Base-by-base conservation (phyloP, 345 rosid species). In the Syzygium aromaticum region DNA sequence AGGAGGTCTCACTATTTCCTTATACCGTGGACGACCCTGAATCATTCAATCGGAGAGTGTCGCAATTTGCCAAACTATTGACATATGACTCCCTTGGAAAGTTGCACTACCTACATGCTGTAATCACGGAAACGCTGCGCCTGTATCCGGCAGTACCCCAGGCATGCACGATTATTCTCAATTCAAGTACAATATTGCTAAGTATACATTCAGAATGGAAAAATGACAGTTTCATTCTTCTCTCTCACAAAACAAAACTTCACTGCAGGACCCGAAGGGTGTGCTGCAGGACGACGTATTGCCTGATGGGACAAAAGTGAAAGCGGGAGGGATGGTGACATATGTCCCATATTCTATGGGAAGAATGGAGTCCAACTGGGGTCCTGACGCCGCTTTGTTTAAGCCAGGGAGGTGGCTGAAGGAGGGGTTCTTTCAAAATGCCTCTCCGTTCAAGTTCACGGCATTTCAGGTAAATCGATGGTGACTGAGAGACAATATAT, bases 331-430 rank as follows among this genome's bases (percentile, higher is more conserved):
- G 56, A 95, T 95, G 99, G 98, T 96, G n/a, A 97, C 99, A 84
- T 96, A 96, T 89, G 98, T 95, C 51, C 99, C 99, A n/a, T 97
- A 95, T 87, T 97, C 98, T 54, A 97, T 97, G 99, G 99, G 98
- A 12, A 94, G 99, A 30, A 95, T 97, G 99, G 95, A 92, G 87
- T 95, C 95, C 80, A 96, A 97, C 17, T 96, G 99, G 99, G 99
- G 99, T 15, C 90, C 96, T 77, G 98, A 96, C 89, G 99, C 98
- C 38, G 91, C 96, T 63, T 89, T 86, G 51, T 97, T 96, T 90
- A 94, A 93, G 90, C 99, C 98, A 1, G 98, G 96, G 88, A 93
- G 99, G 90, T 97, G 99, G 99, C 94, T 97, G 88, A 95, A 94
- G 92, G 98, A 97, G 33, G 98, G 98, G 6, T 46, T 85, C 87